Evolutionary conservation across 2,329 filamentous ascomycete species (phyloP), one percentile per base, ranked within the genome.

Genomic region (Pseudocercospora vitis): DNA sequence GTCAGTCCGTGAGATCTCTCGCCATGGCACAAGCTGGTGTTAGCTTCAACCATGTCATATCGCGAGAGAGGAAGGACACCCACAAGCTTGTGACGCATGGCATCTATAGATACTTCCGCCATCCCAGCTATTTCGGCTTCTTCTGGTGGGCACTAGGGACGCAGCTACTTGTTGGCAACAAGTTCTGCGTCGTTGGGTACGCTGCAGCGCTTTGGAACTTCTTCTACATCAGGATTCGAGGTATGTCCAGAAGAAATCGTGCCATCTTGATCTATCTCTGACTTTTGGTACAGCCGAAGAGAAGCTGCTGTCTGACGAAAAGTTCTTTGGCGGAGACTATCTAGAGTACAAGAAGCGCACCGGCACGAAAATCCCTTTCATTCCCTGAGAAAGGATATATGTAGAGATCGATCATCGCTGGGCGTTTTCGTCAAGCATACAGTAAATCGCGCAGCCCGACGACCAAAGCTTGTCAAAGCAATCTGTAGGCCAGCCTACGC

Each of bases 141-240:
- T 99, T 96, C 73, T 97, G 91, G 85, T 99, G 92, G 92, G 90
- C 89, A 0, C 68, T 97, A n/a, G 94, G 94, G 4, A 96, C 91
- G 9, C 94, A 99, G 77, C 68, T 97, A 37, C 83, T 95, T 50
- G 78, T 96, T 59, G 92, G 92, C 14, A 99, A 99, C 72, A 73
- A 81, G 7, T 61, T 95, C 2, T 95, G 90, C 69, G 83, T 95
- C 53, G 62, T 85, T 5, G 87, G 74, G 1, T 97, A 95, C 75
- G 73, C 82, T 0, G 70, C 80, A 6, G 87, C 95, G 12, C 71
- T 99, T 62, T 96, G 89, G 89, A 79, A 76, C 56, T 99, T 99
- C 71, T 99, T 99, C 69, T 79, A 77, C 12, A 74, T 70, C 9
- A 78, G 94, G 56, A 91, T 97, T 60, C 72, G 71, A 50, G 73